phyloP scores from a whole-genome alignment of 2,329 filamentous ascomycete genomes.

The Diaporthe vaccinii region DNA sequence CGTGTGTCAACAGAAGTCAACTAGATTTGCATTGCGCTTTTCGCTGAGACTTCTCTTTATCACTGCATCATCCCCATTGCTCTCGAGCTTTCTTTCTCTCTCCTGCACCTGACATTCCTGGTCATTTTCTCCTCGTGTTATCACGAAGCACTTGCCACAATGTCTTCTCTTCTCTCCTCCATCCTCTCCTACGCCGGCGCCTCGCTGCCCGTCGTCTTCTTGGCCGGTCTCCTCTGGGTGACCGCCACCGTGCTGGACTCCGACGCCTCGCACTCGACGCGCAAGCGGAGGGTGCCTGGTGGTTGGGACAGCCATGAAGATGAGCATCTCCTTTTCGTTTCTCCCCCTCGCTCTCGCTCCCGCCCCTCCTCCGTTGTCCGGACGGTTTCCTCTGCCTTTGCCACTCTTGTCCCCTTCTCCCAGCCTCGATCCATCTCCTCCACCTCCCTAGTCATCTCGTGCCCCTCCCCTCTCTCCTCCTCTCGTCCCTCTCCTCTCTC shows the following conservation, averaged over 20 bases:
- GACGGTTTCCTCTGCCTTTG: not conserved
- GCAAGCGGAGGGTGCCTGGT: conserved; percentile 23
- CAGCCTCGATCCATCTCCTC: conserved; percentile 16
- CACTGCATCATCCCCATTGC: conserved; percentile 25
- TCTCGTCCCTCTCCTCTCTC: not conserved
- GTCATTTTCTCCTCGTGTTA: not conserved
- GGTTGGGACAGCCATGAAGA: not conserved
- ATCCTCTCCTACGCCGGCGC: not conserved
- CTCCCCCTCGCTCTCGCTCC: not conserved
- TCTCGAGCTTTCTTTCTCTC: conserved; percentile 16
- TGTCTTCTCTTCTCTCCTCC: conserved; percentile 2
- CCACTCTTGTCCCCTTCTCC: not conserved
- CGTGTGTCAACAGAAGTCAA: conserved; percentile 19
- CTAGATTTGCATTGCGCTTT: conserved; percentile 29
- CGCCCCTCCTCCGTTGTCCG: not conserved
- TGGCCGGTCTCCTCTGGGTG: conserved; percentile 16
- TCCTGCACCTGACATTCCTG: not conserved
- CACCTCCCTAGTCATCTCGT: not conserved
- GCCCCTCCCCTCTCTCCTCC: not conserved
- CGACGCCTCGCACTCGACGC: not conserved
- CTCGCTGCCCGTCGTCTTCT: not conserved
- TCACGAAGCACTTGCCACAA: conserved; percentile 14
- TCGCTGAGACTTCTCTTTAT: conserved; percentile 31
- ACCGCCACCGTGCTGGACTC: not conserved
- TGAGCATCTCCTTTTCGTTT: not conserved